Conservation (phyloP, 108 stramenopile species). For the Cyclotella baltica region DNA sequence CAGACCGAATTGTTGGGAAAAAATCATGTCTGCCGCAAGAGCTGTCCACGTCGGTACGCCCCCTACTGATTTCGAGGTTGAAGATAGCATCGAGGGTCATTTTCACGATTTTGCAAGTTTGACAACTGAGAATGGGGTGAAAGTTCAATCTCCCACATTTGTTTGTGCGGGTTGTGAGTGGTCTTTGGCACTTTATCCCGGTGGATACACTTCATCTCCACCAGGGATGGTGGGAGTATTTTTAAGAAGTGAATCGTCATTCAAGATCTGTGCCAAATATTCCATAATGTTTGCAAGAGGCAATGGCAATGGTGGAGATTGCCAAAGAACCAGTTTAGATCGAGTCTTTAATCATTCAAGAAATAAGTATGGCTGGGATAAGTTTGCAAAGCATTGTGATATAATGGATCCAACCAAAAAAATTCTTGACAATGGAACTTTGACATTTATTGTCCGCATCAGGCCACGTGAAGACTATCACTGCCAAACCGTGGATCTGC, state of each 20-base stretch:
- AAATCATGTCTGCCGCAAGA: too few species aligned
- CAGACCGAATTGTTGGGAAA: too few species aligned
- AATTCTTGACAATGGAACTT: neutral
- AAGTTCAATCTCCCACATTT: neutral
- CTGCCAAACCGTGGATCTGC: neutral
- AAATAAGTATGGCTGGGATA: neutral
- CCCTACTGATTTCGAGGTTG: neutral
- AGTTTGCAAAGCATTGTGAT: neutral
- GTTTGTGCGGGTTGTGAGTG: neutral
- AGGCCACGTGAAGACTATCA: neutral
- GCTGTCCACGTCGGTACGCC: neutral
- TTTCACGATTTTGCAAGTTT: constrained; percentile 4
- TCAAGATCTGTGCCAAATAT: neutral
- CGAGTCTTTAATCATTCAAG: too few species aligned
- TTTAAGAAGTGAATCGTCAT: neutral
- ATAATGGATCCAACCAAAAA: neutral
- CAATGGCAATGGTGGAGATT: neutral
- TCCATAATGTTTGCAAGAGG: too few species aligned
- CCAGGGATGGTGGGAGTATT: neutral
- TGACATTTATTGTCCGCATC: neutral
- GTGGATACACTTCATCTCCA: neutral
- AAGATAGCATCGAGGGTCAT: neutral
- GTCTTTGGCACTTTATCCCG: neutral
- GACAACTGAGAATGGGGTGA: neutral
- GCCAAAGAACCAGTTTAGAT: neutral